These are phyloP conservation scores for Rhodotorula sp. DNA, from an alignment of 1,284 basidiomycete genomes.

Conservation along the genomic window DNA sequence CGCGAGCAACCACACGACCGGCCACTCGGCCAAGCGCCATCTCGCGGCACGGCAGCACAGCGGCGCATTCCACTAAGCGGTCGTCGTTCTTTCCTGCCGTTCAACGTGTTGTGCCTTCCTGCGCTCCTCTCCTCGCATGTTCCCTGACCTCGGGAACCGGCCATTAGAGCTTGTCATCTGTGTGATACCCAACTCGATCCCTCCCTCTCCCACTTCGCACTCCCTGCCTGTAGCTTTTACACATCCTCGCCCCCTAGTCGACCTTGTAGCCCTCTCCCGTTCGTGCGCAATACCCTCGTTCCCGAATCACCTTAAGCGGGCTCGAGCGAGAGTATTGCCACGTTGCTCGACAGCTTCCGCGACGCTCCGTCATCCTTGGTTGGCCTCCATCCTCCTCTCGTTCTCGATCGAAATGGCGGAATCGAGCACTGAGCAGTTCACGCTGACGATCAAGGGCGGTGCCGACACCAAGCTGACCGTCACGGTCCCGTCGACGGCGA, in stretches of 20 bases:
- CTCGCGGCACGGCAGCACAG: conserved; percentile 13
- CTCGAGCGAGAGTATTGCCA: background rate
- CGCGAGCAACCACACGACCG: background rate
- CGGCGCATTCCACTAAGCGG: background rate
- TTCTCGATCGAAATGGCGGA: conserved; percentile 1
- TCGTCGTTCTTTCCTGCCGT: background rate
- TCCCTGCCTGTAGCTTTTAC: conserved; percentile 7
- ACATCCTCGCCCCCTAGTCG: background rate
- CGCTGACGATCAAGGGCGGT: conserved; percentile 46
- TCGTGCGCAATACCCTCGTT: background rate
- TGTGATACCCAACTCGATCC: background rate
- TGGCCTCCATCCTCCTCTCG: background rate
- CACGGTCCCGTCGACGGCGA: conserved; percentile 34
- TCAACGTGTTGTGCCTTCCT: background rate
- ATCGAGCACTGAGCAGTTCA: conserved; percentile 17
- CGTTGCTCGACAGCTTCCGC: background rate
- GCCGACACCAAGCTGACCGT: conserved; percentile 44
- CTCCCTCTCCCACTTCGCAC: background rate
- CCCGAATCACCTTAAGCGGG: background rate
- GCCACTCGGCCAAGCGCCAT: conserved; percentile 14
- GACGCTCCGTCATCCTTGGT: background rate
- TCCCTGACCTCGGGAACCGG: background rate
- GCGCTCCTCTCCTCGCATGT: background rate
- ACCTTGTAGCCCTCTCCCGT: background rate
- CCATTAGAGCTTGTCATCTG: background rate